Conservation (phyloP, 2,329 filamentous ascomycete genomes). For the Cladosporium halotolerans region DNA sequence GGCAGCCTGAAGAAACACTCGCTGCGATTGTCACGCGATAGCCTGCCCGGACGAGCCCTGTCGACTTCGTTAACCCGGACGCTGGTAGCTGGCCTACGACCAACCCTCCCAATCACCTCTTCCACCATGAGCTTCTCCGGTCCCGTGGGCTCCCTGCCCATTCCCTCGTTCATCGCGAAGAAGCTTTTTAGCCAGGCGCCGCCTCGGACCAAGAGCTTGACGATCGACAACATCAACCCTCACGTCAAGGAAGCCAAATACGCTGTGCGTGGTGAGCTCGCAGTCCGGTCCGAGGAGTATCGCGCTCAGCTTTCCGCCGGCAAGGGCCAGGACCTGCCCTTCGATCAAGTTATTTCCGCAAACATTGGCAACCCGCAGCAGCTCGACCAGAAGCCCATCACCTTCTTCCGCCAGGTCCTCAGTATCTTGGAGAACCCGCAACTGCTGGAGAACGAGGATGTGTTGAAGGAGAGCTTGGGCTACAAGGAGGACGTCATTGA, state of each 20-base stretch:
- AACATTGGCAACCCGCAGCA: conserved; percentile 99
- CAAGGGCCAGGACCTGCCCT: conserved; percentile 64
- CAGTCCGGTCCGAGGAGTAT: conserved; percentile 87
- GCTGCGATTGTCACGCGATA: conserved; percentile 6
- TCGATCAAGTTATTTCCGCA: conserved; percentile 85
- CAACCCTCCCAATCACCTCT: not conserved
- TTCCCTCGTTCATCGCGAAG: conserved; percentile 18
- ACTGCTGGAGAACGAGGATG: conserved; percentile 74
- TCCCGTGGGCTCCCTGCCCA: conserved; percentile 17
- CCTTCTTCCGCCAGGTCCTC: conserved; percentile 95
- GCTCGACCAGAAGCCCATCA: conserved; percentile 97
- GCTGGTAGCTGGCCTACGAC: not conserved
- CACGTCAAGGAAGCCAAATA: conserved; percentile 84
- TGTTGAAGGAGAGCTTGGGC: conserved; percentile 66
- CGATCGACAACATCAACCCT: conserved; percentile 84
- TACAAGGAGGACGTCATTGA: conserved; percentile 88
- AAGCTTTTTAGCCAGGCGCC: conserved; percentile 3
- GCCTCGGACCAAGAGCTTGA: conserved; percentile 40
- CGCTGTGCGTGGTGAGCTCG: conserved; percentile 91
- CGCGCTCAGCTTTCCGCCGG: conserved; percentile 60
- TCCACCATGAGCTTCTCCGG: conserved; percentile 13
- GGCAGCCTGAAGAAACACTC: not conserved
- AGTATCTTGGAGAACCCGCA: conserved; percentile 86
- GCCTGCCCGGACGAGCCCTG: not conserved
- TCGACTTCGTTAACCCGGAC: not conserved